A percentile compares a stretch with the other conserved stretches of the same genome.
Conservation (phyloP, 768 basidiomycete species). For the Boletus speciosus region DNA sequence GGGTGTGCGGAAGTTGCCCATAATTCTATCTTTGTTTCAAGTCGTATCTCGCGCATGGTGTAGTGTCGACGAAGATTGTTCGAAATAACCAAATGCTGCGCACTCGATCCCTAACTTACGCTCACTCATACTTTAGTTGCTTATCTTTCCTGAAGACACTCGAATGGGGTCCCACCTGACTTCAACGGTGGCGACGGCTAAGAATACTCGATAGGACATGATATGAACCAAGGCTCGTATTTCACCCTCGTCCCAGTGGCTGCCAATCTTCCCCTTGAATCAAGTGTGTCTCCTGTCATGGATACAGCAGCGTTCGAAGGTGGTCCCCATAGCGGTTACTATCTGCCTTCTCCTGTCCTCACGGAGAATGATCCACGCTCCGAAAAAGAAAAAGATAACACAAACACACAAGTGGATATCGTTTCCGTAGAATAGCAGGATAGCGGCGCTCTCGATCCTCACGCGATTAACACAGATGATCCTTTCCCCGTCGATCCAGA, state of each 20-base stretch:
- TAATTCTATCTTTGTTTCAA: not conserved
- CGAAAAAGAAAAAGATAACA: constrained; percentile 6
- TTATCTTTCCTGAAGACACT: not conserved
- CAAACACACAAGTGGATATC: not conserved
- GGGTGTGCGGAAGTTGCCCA: not conserved
- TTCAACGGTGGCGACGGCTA: not conserved
- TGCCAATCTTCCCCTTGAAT: not conserved
- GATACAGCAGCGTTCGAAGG: constrained; percentile 1
- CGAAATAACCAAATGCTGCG: not conserved
- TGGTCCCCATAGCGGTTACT: not conserved
- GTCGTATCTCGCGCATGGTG: not conserved
- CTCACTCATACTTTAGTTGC: not conserved
- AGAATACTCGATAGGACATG: not conserved
- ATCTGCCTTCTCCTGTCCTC: not conserved
- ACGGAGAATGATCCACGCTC: not conserved
- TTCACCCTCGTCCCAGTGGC: not conserved
- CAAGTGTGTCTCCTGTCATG: not conserved
- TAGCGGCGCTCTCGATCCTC: not conserved
- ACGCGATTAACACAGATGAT: not conserved
- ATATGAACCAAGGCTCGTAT: not conserved
- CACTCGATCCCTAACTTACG: not conserved
- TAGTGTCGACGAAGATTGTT: not conserved
- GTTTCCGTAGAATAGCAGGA: constrained; percentile 8
- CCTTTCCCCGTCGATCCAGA: not conserved
- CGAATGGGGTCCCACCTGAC: not conserved